Evolutionary conservation across 2,329 filamentous ascomycete genomes (phyloP), one percentile per base, ranked within the genome.

Genomic region (Shiraia sp.): DNA sequence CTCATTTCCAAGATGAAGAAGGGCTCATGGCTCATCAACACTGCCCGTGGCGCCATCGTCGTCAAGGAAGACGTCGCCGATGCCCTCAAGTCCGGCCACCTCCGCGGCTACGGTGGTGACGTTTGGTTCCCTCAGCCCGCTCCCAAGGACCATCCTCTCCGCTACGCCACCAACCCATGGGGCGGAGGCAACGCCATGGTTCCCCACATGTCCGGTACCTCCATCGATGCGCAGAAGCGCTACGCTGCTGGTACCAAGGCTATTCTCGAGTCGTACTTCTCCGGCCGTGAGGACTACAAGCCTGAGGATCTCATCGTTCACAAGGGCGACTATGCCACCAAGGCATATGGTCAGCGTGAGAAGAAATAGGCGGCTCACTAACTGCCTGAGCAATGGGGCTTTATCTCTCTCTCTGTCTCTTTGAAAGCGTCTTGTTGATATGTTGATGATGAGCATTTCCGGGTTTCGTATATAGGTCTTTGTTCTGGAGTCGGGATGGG

Each of bases 1-100:
- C 81, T 97, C 65, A 92, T 97, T 70, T 80, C 84, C 74, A 96
- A 97, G 88, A 99, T 97, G 93, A 97, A 97, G 88, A 87, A 86
- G 72, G 91, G 90, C 65, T 87, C 90, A 28, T 97, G 93, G 89
- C 87, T 99, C 70, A 79, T 99, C 78, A 99, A 99, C 86, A 99
- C 93, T 24, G 93, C 93, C 61, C 93, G 93, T 72, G 93, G 93
- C 66, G 93, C 93, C 74, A 99, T 99, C 70, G 91, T 99, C 62
- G 92, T 97, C 77, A 97, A 97, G 84, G 92, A 97, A 77, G 93
- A 97, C 61, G 93, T 99, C 42, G 93, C 93, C 51, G 91, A 87
- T 19, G 93, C 93, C 35, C 83, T 99, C 71, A 90, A 92, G 80
- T 82, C 80, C 24, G 93, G 93, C 65, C 91, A 97, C 74, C 87